Evolutionary conservation across 768 basidiomycete genomes (phyloP), one percentile per base, ranked within the genome.

Genomic region (Trametes cubensis): DNA sequence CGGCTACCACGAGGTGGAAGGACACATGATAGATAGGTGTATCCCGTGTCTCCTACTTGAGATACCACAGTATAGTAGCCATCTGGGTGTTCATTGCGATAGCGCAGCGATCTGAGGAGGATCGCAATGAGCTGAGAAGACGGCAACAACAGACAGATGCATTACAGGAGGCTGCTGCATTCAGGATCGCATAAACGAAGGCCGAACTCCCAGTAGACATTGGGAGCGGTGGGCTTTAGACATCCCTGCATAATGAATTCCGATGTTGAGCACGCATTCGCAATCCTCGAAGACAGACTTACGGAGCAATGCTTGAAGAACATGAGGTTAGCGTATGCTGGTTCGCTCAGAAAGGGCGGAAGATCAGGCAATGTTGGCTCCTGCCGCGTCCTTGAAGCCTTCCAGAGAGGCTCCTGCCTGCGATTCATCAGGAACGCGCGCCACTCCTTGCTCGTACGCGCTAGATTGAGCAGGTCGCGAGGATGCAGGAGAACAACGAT

Each of bases 381-480:
- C 26, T 69, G 70, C 25, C 28, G 34, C 34, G 34, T 23, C 11
- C 73, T 74, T 2, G 76, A 73, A 21, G 69, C 64, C 63, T 73
- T 73, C 80, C 80, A 82, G 0, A 78, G 60, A 13, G 58, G 42
- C 0, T 66, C 63, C 4, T 71, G 63, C 4, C 57, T 48, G n/a
- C 65, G 66, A 7, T 64, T 61, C 55, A 76, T 61, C 26, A 82
- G 67, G 10, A 79, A 71, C 3, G 56, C 60, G n/a, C 77, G 75
- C 44, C 81, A 66, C 0, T 62, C 67, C 64, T 77, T 76, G 39
- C 70, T 75, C 2, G 79, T 73, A 47, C 77, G 66, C 0, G 78
- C 74, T 8, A 82, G 70, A 55, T 72, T 68, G 20, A 83, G 69
- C 10, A 82, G 67, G 61, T 82, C 79, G 15, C 68, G 28, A n/a